Percentiles rank a stretch among this genome's conserved stretches.
phyloP scores from a whole-genome alignment of 352 stramenopile species.

The Phytopythium oedochilum region DNA sequence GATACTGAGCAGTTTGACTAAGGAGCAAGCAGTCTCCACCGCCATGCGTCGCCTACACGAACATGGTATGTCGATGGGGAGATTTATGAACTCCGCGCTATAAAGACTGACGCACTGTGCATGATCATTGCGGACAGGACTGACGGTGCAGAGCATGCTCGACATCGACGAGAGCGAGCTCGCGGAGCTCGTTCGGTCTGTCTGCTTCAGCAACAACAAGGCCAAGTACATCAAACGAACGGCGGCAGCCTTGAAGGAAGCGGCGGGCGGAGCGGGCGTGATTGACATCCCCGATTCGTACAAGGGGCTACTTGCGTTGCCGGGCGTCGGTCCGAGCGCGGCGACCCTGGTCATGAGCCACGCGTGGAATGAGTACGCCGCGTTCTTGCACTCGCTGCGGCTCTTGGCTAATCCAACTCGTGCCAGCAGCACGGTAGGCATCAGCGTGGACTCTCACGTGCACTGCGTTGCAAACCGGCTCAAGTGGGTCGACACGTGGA shows the following conservation, averaged over 20 bases:
- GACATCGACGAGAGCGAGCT: slow-evolving; percentile 81
- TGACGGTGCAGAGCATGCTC: slow-evolving; percentile 87
- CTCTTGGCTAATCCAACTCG: too few species aligned
- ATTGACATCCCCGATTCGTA: slow-evolving; percentile 90
- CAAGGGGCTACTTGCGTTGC: slow-evolving; percentile 87
- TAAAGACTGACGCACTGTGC: too few species aligned
- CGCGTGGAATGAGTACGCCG: slow-evolving; percentile 79
- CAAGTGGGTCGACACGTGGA: slow-evolving; percentile 90
- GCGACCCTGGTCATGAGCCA: slow-evolving; percentile 92
- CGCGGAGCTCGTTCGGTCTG: slow-evolving; percentile 85
- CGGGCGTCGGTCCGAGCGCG: slow-evolving; percentile 96
- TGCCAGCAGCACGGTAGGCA: slow-evolving; percentile 68
- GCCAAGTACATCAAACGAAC: slow-evolving; percentile 93
- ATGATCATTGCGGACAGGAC: too few species aligned
- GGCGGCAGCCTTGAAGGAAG: slow-evolving; percentile 36
- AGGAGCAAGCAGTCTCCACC: too few species aligned
- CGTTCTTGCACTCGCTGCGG: too few species aligned
- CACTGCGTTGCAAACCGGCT: slow-evolving; percentile 96
- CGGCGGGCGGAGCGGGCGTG: slow-evolving; percentile 15
- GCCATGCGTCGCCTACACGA: too few species aligned
- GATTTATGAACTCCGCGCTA: too few species aligned
- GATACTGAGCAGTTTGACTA: slow-evolving; percentile 97
- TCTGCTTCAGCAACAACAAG: slow-evolving; percentile 97
- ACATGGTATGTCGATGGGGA: slow-evolving; percentile 31
- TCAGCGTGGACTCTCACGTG: slow-evolving; percentile 97